Evolutionary conservation across 768 basidiomycete genomes (phyloP).

Genomic region (Phaeotremella skinneri): DNA sequence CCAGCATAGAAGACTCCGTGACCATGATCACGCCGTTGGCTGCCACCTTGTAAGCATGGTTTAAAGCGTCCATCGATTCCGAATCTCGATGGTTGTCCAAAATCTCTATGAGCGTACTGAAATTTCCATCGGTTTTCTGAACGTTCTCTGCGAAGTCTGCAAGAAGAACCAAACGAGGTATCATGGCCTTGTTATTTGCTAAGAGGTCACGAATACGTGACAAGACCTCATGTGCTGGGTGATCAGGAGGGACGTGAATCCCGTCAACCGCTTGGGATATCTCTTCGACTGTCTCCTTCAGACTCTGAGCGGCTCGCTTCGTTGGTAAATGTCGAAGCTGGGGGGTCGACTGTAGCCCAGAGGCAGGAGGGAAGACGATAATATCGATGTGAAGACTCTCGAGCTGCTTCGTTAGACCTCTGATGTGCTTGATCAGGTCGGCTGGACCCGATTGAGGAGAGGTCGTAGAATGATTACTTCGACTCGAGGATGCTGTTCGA

Average conservation of each 20-base stretch:
- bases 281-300: neutral
- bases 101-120: conserved; percentile 18
- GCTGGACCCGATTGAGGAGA: neutral
- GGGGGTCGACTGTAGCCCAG: neutral
- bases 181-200: neutral
- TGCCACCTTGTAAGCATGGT: neutral
- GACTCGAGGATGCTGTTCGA: neutral
- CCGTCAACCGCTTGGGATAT: neutral
- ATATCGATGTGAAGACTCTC: neutral
- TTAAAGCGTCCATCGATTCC: neutral
- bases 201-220: neutral
- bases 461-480: neutral
- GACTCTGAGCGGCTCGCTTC: neutral
- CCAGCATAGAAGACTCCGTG: conserved; percentile 52
- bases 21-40: conserved; percentile 55
- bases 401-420: neutral
- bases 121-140: conserved; percentile 10
- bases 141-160: conserved; percentile 3
- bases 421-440: neutral
- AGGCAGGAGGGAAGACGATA: neutral
- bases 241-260: neutral
- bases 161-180: conserved; percentile 14
- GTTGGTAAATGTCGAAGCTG: neutral
- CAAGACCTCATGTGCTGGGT: neutral
- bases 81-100: conserved; percentile 8